Base-by-base conservation (phyloP, 129 eudicot species). In the Heracleum sosnowskyi region DNA sequence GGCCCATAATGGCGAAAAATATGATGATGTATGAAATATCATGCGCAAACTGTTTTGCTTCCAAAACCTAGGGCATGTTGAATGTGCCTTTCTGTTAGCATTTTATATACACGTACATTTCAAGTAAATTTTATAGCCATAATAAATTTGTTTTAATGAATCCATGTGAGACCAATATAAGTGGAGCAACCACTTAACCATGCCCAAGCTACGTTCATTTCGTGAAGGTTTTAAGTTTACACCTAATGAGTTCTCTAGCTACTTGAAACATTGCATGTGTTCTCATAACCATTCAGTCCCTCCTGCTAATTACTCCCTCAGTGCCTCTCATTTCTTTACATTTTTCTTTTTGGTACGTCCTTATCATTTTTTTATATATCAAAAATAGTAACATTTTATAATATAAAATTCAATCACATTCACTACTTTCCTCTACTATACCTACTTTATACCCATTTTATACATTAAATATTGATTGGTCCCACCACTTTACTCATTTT, bases 1-100 rank as follows among this genome's bases (percentile, higher is more conserved):
- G 29, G 10, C 16, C 16, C 18, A 37, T 70, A 10, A 37, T 20
- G 47, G 49, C 49, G 1, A 46, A 37, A 71, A 37, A 26, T 37
- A 37, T 22, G 49, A 18, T 37, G 86, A 83, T 88, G 86, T 64
- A 81, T 76, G 22, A 28, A 89, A 49, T 78, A 87, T 88, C 71
- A 26, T 69, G 60, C 76, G 74, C 17, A 88, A 87, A 40, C 87
- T 86, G 26, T 82, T 79, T 77, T 70, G 77, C 12, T 79, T 71
- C 78, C 80, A 82, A n/a, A n/a, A 0, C 83, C 86, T 39, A 24
- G 46, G 44, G 75, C 31, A 37, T 71, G 22, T 2, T 71, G 10
- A 71, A 71, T 37, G 49, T 39, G 6, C 49, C 75, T 37, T 71
- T 37, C 15, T 10, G 33, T 60, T 60, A 60, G 26, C 16, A 60